phyloP scores from a whole-genome alignment of 1,284 basidiomycete species.

The Pyrrhoderma lamaoense region DNA sequence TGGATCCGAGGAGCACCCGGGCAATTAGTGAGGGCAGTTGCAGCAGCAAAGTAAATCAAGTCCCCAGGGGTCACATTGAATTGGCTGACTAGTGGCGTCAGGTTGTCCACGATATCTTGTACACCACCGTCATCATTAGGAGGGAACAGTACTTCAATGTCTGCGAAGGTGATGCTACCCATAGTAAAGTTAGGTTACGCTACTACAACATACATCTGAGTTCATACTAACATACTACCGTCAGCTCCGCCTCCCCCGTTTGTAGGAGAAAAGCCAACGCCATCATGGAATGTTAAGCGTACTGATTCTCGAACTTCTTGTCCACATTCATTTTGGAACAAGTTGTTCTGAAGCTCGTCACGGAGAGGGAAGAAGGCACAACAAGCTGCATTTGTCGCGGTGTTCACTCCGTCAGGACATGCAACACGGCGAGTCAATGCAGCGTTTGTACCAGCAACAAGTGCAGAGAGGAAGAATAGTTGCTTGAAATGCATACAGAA shows the following conservation, averaged over 20 bases:
- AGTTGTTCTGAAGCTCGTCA: conserved; percentile 32
- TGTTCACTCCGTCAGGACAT: conserved; percentile 30
- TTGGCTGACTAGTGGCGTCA: conserved; percentile 27
- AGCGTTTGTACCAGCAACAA: conserved; percentile 19
- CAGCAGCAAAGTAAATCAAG: conserved; percentile 24
- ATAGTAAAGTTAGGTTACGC: conserved; percentile 22
- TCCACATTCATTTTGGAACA: conserved; percentile 36
- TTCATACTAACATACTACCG: conserved; percentile 23
- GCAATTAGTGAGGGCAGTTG: conserved; percentile 31
- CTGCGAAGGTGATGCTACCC: conserved; percentile 31
- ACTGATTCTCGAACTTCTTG: conserved; percentile 37
- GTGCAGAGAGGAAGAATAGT: conserved; percentile 22
- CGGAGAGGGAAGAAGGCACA: conserved; percentile 33
- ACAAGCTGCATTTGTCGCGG: conserved; percentile 31
- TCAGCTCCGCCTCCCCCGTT: conserved; percentile 31
- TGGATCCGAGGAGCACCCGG: conserved; percentile 34
- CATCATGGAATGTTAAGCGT: conserved; percentile 40
- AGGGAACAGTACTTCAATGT: conserved; percentile 12
- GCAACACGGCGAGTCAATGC: conserved; percentile 28
- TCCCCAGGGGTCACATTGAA: conserved; percentile 21
- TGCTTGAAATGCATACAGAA: conserved; percentile 17
- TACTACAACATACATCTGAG: conserved; percentile 10
- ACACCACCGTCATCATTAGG: conserved; percentile 30
- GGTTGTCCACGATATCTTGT: conserved; percentile 29
- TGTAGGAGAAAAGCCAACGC: conserved; percentile 32